Percentiles rank a stretch among this genome's conserved stretches.
Conservation (phyloP, 2,329 filamentous ascomycete genomes). For the Calonectria fujianensis region DNA sequence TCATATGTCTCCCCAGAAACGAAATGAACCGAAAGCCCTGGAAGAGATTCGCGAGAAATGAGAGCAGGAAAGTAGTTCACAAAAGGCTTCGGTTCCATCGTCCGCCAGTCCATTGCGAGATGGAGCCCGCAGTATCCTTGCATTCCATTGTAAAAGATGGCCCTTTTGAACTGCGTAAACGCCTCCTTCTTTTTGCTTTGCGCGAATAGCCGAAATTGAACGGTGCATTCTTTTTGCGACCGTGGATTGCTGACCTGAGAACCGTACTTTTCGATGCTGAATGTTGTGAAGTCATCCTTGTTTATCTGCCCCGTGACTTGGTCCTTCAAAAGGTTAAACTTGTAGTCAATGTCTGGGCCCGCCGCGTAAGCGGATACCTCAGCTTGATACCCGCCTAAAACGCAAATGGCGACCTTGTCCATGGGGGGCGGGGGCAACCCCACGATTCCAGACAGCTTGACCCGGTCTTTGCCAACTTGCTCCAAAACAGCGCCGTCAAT, state of each 20-base stretch:
- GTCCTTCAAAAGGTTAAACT: slow-evolving; percentile 54
- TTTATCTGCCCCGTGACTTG: slow-evolving; percentile 53
- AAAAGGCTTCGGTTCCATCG: slow-evolving; percentile 58
- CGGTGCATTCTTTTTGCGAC: slow-evolving; percentile 62
- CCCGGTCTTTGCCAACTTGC: slow-evolving; percentile 42
- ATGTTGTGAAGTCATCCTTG: slow-evolving; percentile 50
- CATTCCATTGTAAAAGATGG: slow-evolving; percentile 57
- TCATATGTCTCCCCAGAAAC: slow-evolving; percentile 39
- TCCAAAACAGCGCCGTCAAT: slow-evolving; percentile 62
- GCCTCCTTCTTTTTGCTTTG: slow-evolving; percentile 54
- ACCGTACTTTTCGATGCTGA: slow-evolving; percentile 58
- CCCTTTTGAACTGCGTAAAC: slow-evolving; percentile 47
- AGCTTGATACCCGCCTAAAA: slow-evolving; percentile 61
- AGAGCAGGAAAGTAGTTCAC: slow-evolving; percentile 60
- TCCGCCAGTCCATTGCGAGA: slow-evolving; percentile 60
- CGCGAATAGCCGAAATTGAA: slow-evolving; percentile 64
- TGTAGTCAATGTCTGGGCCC: slow-evolving; percentile 53
- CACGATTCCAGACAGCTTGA: slow-evolving; percentile 61
- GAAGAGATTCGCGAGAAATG: slow-evolving; percentile 35
- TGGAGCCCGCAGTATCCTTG: slow-evolving; percentile 60
- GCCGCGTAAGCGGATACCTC: slow-evolving; percentile 55
- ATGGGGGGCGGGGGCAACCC: slow-evolving; percentile 63
- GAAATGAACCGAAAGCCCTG: slow-evolving; percentile 49
- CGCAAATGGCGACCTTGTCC: slow-evolving; percentile 63
- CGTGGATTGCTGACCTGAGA: slow-evolving; percentile 46